Evolutionary conservation across 257 asterid species (phyloP).

Genomic region (Scutellaria galericulata): DNA sequence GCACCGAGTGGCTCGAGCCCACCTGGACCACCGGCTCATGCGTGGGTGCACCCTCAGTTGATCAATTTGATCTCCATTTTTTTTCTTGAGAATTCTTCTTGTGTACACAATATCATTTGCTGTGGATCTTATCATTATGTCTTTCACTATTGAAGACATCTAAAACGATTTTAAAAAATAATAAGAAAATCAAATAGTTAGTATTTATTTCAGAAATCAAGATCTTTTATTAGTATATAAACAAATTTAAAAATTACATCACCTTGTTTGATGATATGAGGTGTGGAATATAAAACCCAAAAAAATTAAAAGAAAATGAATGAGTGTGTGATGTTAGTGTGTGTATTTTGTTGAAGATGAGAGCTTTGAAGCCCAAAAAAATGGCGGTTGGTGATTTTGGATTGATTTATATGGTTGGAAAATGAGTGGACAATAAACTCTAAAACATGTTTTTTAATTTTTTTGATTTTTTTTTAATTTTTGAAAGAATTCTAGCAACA

Average conservation of each 20-base stretch:
- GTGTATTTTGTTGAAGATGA: slow-evolving; percentile 36
- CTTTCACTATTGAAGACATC: slow-evolving; percentile 61
- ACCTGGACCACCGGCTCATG: slow-evolving; percentile 34
- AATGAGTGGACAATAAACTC: slow-evolving; percentile 45
- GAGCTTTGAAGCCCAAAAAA: slow-evolving; percentile 38
- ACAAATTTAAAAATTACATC: too few relatives aligned
- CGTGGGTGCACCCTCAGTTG: slow-evolving; percentile 29
- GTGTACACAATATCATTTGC: slow-evolving; percentile 37
- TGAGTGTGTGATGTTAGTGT: neutral
- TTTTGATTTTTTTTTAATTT: too few relatives aligned
- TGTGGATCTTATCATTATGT: slow-evolving; percentile 51
- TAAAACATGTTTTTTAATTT: neutral
- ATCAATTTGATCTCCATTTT: slow-evolving; percentile 40
- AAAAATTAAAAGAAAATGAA: neutral
- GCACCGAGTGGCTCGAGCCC: slow-evolving; percentile 41
- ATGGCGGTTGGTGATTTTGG: slow-evolving; percentile 43
- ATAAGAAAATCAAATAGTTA: neutral
- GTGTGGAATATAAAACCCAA: neutral
- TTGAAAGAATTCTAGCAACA: neutral
- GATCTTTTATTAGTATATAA: too few relatives aligned
- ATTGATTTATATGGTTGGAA: slow-evolving; percentile 41
- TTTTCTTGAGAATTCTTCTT: slow-evolving; percentile 48
- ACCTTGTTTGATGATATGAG: too few relatives aligned
- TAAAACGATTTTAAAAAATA: neutral
- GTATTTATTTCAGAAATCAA: too few relatives aligned